A percentile compares a stretch with the other conserved stretches of the same genome.
Conservation (phyloP, 2,329 filamentous ascomycete genomes). For the Aspergillus tanneri region DNA sequence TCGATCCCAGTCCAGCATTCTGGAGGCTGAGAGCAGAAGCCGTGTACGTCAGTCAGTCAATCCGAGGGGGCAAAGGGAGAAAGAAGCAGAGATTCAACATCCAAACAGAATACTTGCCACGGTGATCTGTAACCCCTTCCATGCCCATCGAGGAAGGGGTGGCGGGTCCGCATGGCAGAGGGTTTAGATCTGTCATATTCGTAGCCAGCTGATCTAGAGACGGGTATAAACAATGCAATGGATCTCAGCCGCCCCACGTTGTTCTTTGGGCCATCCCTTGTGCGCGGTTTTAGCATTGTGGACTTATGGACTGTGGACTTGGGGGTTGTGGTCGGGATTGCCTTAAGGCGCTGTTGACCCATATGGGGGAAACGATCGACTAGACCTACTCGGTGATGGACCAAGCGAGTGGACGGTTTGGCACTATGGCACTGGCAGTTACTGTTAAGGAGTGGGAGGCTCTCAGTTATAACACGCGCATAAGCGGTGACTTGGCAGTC, state of each 20-base stretch:
- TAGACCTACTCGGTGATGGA: background rate
- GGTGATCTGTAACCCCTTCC: slow-evolving; percentile 2
- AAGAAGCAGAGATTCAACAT: background rate
- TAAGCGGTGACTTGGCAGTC: slow-evolving; percentile 13
- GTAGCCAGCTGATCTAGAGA: slow-evolving; percentile 14
- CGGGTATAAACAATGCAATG: slow-evolving; percentile 9
- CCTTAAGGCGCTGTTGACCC: too few species aligned
- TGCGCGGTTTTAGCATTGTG: background rate
- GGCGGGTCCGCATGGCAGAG: slow-evolving; percentile 11
- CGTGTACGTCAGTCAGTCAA: background rate
- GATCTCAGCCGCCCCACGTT: slow-evolving; percentile 21
- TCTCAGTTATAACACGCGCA: background rate
- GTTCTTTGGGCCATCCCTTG: slow-evolving; percentile 6
- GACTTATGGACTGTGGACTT: too few species aligned
- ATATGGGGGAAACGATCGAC: too few species aligned
- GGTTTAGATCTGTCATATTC: slow-evolving; percentile 36
- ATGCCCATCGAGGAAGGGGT: background rate
- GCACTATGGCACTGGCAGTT: too few species aligned
- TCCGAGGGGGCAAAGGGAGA: slow-evolving; percentile 8
- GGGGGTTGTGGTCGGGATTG: too few species aligned
- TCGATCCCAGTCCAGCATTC: background rate
- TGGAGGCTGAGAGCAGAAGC: background rate
- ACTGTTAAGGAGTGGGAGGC: background rate
- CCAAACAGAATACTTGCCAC: background rate
- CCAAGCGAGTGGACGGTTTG: background rate